Base-by-base conservation (phyloP, 768 basidiomycete genomes). In the Termitomyces titanicus region DNA sequence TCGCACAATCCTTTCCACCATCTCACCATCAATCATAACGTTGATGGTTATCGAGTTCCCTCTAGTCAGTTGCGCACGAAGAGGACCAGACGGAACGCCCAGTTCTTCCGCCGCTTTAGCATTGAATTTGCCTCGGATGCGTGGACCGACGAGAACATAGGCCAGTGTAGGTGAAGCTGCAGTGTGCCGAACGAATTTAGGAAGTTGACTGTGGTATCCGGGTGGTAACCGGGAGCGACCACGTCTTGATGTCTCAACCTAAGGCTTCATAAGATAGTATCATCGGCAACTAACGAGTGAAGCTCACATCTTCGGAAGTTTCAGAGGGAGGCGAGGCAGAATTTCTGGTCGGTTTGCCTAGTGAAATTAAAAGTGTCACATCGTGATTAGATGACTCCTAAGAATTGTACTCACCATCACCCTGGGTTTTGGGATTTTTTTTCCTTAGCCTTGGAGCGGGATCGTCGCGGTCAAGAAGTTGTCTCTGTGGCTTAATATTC, bases 61-160 rank as follows among this genome's bases (percentile, higher is more conserved):
- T 49, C 68, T 79, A 4, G 83, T 78, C n/a, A 96, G 70, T 50
- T 67, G 70, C 1, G 74, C 78, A n/a, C 90, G 77, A 10, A 82
- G 54, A 5, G 78, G 79, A 0, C 90, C 88, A 1, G 66, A 64
- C 3, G 80, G 79, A 2, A 98, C 71, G 5, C 87, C 85, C 2
- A 94, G 74, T 42, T 73, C 79, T 9, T 74, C 63, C 0, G 94
- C 90, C 58, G 81, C 84, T 57, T 72, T 67, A 0, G 69, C 84
- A 57, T 94, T 79, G 64, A 98, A 96, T 68, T 89, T 92, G 9
- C 82, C 82, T 0, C 82, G 80, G 38, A 76, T 68, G 13, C 73
- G 75, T 3, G 82, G 82, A 0, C 82, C 82, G 39, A 81, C 71
- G 40, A 83, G 53, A 15, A 82, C 67, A 62, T 83, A 84, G 3